Conservation (phyloP, 371 early-diverging fungal genomes). For the Mucor lusitanicus region DNA sequence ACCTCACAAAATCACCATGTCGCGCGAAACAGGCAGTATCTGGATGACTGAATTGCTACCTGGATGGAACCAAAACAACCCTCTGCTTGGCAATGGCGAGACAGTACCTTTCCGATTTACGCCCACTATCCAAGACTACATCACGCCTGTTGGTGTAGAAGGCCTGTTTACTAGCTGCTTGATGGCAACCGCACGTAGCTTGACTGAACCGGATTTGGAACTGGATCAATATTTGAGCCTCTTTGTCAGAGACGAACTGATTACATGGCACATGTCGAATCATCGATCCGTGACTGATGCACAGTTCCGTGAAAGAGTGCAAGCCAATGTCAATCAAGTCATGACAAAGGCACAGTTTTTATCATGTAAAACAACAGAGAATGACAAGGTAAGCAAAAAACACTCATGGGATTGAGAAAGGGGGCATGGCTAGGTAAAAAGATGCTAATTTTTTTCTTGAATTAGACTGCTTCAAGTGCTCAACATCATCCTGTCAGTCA, state of each 20-base stretch:
- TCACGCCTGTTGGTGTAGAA: constrained; percentile 91
- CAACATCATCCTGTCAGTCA: constrained; percentile 70
- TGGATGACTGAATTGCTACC: constrained; percentile 82
- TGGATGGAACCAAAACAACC: constrained; percentile 50
- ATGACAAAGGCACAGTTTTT: constrained; percentile 70
- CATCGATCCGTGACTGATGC: constrained; percentile 58
- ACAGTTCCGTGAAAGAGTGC: constrained; percentile 64
- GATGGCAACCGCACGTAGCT: constrained; percentile 76
- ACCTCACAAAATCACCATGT: constrained; percentile 87
- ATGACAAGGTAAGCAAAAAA: constrained; percentile 58
- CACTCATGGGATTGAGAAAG: too few species aligned
- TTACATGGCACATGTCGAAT: constrained; percentile 67
- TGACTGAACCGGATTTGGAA: constrained; percentile 81
- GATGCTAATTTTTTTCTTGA: not conserved
- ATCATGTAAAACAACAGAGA: constrained; percentile 71
- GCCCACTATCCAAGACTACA: constrained; percentile 93
- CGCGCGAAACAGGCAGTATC: constrained; percentile 75
- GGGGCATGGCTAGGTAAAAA: too few species aligned
- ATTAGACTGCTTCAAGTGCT: constrained; percentile 34
- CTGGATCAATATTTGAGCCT: constrained; percentile 82
- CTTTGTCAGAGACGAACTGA: constrained; percentile 92
- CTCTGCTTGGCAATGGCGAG: constrained; percentile 59
- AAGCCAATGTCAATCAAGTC: constrained; percentile 71
- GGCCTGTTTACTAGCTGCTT: constrained; percentile 84
- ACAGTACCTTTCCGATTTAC: constrained; percentile 97